These are phyloP conservation scores for Anisodus tanguticus DNA, from an alignment of 257 asterid species.

Conservation along the genomic window DNA sequence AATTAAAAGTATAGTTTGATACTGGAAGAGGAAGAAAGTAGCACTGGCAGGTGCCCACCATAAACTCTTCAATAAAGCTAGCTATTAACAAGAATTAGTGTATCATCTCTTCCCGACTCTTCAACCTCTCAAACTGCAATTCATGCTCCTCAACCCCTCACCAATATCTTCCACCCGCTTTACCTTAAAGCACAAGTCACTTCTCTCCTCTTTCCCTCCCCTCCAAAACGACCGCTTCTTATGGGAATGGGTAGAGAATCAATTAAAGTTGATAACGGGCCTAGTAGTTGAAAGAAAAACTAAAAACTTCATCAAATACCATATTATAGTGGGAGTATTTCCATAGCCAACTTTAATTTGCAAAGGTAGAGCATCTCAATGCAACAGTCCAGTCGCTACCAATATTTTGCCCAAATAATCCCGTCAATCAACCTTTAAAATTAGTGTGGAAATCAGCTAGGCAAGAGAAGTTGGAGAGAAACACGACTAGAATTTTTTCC, in stretches of 20 bases:
- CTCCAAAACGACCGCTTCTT: neutral
- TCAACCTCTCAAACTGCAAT: no score
- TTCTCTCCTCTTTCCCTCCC: neutral
- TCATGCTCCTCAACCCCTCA: neutral
- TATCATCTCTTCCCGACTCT: neutral
- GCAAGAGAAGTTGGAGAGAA: no score
- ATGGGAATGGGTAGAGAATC: neutral
- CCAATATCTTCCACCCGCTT: neutral
- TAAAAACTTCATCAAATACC: neutral
- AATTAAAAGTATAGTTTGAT: neutral
- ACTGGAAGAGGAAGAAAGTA: neutral
- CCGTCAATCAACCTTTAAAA: neutral
- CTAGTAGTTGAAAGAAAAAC: neutral
- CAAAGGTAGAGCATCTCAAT: neutral
- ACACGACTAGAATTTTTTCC: neutral
- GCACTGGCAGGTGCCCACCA: neutral
- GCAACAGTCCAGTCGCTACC: neutral
- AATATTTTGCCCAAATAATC: neutral
- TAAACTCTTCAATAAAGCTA: neutral
- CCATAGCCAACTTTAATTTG: neutral
- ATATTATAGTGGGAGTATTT: neutral
- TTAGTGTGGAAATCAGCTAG: no score
- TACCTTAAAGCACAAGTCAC: neutral
- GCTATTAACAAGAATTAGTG: neutral
- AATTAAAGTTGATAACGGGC: neutral